Base-by-base conservation (phyloP, 805 yeast species). In the Nakazawaea holstii region DNA sequence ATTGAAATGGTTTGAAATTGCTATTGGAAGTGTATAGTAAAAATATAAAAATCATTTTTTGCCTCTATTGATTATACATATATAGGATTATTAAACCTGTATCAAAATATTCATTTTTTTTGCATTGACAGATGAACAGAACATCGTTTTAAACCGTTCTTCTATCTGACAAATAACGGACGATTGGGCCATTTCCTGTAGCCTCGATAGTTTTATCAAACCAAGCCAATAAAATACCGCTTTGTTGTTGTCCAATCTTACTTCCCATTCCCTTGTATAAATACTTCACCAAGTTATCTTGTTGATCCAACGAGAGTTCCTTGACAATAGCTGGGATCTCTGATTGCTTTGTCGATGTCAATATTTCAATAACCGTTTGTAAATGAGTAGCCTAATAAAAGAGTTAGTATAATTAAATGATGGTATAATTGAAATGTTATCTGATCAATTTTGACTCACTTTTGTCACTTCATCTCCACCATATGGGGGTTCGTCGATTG, bases 191-290 rank as follows among this genome's bases (percentile, higher is more conserved):
- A 60, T 85, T 82, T 15, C 98, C 98, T 13, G 91, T 79, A 17
- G 78, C 69, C 52, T 85, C 95, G 33, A 88, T 82, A 15, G 92
- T 79, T 67, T 89, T 90, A 56, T 92, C 97, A 61, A 84, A 88
- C 99, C 99, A 94, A 30, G 84, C 79, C 56, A 94, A 77, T 55
- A 94, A 65, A 41, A 84, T 74, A 41, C 96, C 96, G 15, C 97
- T 96, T 53, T 84, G 89, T 57, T 84, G 87, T 53, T 88, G 87
- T 9, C 94, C 91, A 55, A 80, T 82, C 29, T 82, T 76, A 9
- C 82, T 68, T 39, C 82, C 70, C 96, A 94, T 89, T 29, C 89
- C 89, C 59, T 83, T 84, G 67, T 91, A 94, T 46, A 94, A 70
- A 62, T 86, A 87, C 63, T 94, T 94, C 40, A 90, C 73, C 59